Evolutionary conservation across 176 grass and related monocot species (phyloP), one percentile per base, ranked within the genome.

Genomic region (Lolium multiflorum): DNA sequence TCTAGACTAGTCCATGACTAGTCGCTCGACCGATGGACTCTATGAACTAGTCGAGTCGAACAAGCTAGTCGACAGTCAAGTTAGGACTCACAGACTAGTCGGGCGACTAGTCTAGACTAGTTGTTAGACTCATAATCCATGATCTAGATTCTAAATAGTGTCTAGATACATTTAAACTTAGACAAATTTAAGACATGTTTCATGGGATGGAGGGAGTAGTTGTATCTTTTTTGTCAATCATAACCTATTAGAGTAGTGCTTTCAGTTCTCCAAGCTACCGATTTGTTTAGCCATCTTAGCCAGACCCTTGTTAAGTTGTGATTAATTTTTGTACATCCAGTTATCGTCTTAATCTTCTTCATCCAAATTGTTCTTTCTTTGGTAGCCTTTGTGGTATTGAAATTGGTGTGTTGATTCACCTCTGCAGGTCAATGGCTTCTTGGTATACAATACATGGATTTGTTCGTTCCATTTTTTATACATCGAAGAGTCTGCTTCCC

Each of bases 391-490:
- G 15, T 66, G 28, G 67, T 43, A 21, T 46, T 88, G 39, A 91
- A 84, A 50, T 81, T 61, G 18, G 0, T 31, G 0, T 55, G 12
- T 54, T 71, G 41, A 46, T 81, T 4, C 69, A 38, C 55, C 21
- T 54, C 41, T 63, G 86, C 61, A 91, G 90, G 82, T 88, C 77
- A 81, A 81, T 28, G 84, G 60, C 71, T 91, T 71, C 72, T 82
- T 82, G 71, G 85, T 20, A 91, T 81, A 81, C 68, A 50, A 11
- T 61, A 84, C 71, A 76, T 88, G 76, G 77, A 88, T 85, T 88
- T 81, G 28, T 77, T 81, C 26, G 15, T 76, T 85, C 63, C 50
- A 72, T 78, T 87, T 79, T 81, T 85, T 66, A 90, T 67, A 81
- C 73, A 41, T 85, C 1, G 21, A 76, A 85, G 54, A 85, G 77